phyloP scores from a whole-genome alignment of 2,329 filamentous ascomycete species.

The Curvularia verruculosa region DNA sequence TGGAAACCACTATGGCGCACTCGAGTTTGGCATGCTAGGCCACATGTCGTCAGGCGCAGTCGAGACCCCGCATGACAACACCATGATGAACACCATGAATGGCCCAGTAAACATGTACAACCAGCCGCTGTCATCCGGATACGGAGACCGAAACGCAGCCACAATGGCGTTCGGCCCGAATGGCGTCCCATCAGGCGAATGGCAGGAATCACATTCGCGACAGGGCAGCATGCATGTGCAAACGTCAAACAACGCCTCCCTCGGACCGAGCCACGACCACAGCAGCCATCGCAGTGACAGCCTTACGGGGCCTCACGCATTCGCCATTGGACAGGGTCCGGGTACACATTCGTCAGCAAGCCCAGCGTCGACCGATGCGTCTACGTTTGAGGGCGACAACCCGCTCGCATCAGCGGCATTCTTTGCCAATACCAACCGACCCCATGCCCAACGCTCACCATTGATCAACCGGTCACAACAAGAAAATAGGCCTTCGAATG shows the following conservation, averaged over 20 bases:
- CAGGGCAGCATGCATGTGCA: slow-evolving; percentile 55
- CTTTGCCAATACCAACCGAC: slow-evolving; percentile 43
- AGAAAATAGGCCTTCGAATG: slow-evolving; percentile 33
- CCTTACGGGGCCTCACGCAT: slow-evolving; percentile 59
- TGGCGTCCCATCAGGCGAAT: slow-evolving; percentile 39
- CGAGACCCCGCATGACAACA: slow-evolving; percentile 73
- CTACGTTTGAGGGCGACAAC: slow-evolving; percentile 54
- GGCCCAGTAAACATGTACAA: slow-evolving; percentile 46
- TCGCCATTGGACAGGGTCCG: slow-evolving; percentile 66
- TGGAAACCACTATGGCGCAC: slow-evolving; percentile 91
- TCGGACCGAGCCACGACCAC: slow-evolving; percentile 43
- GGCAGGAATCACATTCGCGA: slow-evolving; percentile 49
- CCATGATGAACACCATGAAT: slow-evolving; percentile 43
- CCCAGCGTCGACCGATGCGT: slow-evolving; percentile 55
- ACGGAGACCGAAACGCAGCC: slow-evolving; percentile 37
- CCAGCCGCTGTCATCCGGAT: slow-evolving; percentile 48
- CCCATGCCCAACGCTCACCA: slow-evolving; percentile 39
- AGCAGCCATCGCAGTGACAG: slow-evolving; percentile 41
- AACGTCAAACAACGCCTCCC: slow-evolving; percentile 51
- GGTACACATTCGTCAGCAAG: slow-evolving; percentile 63
- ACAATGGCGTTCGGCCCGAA: slow-evolving; percentile 39
- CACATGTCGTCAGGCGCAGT: slow-evolving; percentile 93
- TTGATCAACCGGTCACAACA: slow-evolving; percentile 35
- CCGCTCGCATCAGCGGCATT: slow-evolving; percentile 44
- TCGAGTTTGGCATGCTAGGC: slow-evolving; percentile 94